phyloP scores from a whole-genome alignment of 371 early-diverging fungal species.

The Mucor irregularis region DNA sequence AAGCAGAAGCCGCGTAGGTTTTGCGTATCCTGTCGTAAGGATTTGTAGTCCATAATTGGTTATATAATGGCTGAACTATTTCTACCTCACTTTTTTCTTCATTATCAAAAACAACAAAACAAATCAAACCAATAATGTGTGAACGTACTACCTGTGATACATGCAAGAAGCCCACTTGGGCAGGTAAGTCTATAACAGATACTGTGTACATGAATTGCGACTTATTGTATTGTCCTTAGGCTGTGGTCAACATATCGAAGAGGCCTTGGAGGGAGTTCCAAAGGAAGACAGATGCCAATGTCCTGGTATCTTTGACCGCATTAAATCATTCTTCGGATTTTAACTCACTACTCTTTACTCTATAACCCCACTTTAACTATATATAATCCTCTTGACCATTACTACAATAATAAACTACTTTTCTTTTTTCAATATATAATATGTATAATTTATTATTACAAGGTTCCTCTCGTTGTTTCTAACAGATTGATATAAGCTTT shows the following conservation, averaged over 20 bases:
- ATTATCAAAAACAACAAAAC: no score
- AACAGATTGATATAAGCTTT: no score
- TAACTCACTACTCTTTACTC: neutral
- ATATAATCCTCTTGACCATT: neutral
- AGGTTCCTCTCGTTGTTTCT: constrained; percentile 9
- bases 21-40: no score
- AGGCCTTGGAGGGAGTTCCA: constrained; percentile 13
- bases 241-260: constrained; percentile 19
- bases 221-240: neutral
- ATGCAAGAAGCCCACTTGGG: constrained; percentile 20
- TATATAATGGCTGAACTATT: no score
- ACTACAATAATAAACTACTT: neutral
- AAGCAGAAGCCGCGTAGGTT: no score
- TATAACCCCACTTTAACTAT: neutral
- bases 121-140: no score
- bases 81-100: no score
- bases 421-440: neutral
- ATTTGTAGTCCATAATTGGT: no score
- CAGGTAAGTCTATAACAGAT: neutral
- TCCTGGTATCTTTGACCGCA: constrained; percentile 15
- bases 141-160: constrained; percentile 12
- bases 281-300: constrained; percentile 18
- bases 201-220: neutral
- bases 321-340: constrained; percentile 11
- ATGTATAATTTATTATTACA: constrained; percentile 6